These are phyloP conservation scores for Termitomyces sp. DNA, from an alignment of 768 basidiomycete genomes.

Conservation along the genomic window DNA sequence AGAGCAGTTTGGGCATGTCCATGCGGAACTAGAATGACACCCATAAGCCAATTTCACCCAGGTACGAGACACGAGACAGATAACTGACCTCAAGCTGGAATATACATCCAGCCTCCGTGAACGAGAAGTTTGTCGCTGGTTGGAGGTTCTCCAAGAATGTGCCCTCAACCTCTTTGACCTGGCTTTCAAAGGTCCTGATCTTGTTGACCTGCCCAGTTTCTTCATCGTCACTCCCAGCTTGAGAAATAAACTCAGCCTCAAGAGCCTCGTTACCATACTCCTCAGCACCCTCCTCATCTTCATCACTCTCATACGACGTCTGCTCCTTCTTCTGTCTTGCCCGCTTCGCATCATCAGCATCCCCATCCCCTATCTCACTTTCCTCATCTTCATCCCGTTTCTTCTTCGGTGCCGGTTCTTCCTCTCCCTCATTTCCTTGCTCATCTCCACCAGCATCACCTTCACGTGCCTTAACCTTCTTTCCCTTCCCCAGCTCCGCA, in stretches of 20 bases:
- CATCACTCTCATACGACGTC: conserved; percentile 73
- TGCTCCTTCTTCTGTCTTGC: conserved; percentile 69
- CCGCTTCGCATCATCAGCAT: conserved; percentile 76
- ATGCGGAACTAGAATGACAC: conserved; percentile 62
- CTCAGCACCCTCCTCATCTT: conserved; percentile 47
- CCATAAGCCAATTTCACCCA: neutral
- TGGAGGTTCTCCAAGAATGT: conserved; percentile 56
- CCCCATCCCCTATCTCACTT: conserved; percentile 79
- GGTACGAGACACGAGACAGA: neutral
- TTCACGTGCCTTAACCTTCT: conserved; percentile 38
- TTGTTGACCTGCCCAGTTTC: conserved; percentile 20
- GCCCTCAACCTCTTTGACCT: conserved; percentile 41
- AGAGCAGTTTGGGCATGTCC: conserved; percentile 86
- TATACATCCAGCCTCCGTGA: conserved; percentile 60
- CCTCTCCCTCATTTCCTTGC: conserved; percentile 47
- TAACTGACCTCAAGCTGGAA: conserved; percentile 77
- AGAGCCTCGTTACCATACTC: conserved; percentile 55
- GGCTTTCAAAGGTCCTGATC: conserved; percentile 30
- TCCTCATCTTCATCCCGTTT: conserved; percentile 55
- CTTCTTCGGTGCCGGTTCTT: conserved; percentile 25
- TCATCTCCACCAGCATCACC: conserved; percentile 54
- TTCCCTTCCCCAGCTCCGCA: conserved; percentile 81
- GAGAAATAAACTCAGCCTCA: conserved; percentile 60
- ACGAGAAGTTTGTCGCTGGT: conserved; percentile 70
- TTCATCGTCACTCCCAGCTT: conserved; percentile 35